Evolutionary conservation across 352 stramenopile genomes (phyloP), one percentile per base, ranked within the genome.

Genomic region (Pythium sp.): DNA sequence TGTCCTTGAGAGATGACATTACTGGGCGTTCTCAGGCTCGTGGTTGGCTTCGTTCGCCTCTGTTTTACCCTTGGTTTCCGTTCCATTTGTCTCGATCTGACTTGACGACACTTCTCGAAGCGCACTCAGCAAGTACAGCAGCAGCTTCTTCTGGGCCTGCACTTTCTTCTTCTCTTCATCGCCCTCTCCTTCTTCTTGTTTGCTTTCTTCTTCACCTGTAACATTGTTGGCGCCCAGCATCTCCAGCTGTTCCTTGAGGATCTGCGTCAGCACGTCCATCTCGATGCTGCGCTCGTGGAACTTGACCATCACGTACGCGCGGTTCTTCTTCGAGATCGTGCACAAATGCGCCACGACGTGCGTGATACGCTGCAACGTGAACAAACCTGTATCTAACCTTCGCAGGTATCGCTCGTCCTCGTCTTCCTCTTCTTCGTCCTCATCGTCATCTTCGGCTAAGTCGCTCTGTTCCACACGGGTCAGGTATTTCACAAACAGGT

Each of bases 401-500:
- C 75, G 74, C 38, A 95, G 61, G 49, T 90, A 91, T 20, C 70
- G 74, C 53, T 79, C 82, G 3, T 93, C 80, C 58, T 81, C 75
- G 9, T 82, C 76, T 7, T 87, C 75, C 12, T 84, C 74, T 8
- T 78, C 64, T 1, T 72, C 70, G 0, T 69, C 62, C 8, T 75
- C 67, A 2, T 69, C 75, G 26, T 71, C 54, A 3, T 69, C 68
- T 5, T 77, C 62, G 5, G 72, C 60, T 9, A 56, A 38, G 22
- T 79, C 79, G 7, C 69, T 63, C 30, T 72, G 61, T 18, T 59
- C 64, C 1, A 95, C 84, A 3, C 84, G 81, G 1, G 72, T 67
- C 20, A 93, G 71, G 68, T 94, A 94, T 66, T 89, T 88, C 2
- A 76, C 79, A 64, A 93, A 93, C 30, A 93, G 62, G 68, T 94